phyloP scores from a whole-genome alignment of 441 rosid genomes.

The Erodium moschatum region DNA sequence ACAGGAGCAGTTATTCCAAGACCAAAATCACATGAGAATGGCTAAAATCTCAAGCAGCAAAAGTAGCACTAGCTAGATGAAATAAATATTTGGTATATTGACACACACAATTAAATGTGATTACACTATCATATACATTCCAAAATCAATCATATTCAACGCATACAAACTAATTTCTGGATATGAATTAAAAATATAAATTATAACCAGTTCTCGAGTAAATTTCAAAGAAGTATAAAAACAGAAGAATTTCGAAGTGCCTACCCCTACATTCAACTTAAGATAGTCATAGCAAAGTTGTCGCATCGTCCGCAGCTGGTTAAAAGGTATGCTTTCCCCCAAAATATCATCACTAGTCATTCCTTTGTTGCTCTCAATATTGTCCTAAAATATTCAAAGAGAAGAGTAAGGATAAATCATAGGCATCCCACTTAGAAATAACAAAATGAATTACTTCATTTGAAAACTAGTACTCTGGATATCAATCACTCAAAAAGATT shows the following conservation, averaged over 20 bases:
- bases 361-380: slow-evolving; percentile 39
- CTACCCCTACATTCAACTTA: slow-evolving; percentile 58
- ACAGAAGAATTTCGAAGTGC: slow-evolving; percentile 20
- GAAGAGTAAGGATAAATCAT: slow-evolving; percentile 3
- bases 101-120: not conserved
- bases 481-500: not conserved
- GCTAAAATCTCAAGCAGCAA: slow-evolving; percentile 3
- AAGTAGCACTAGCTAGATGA: slow-evolving; percentile 4
- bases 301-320: slow-evolving; percentile 59
- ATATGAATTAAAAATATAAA: not conserved
- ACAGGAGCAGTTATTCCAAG: slow-evolving; percentile 7
- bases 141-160: not conserved
- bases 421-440: slow-evolving; percentile 6
- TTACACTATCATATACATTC: not conserved
- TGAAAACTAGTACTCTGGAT: not conserved
- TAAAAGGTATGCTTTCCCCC: slow-evolving; percentile 87
- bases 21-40: not conserved
- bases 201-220: not conserved
- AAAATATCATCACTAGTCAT: slow-evolving; percentile 95
- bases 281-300: slow-evolving; percentile 64
- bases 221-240: slow-evolving; percentile 14
- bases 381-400: slow-evolving; percentile 39
- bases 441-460: not conserved
- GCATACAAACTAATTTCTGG: not conserved
- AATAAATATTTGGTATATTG: not conserved